Evolutionary conservation across 768 basidiomycete species (phyloP).

Genomic region (Lentinus brumalis): DNA sequence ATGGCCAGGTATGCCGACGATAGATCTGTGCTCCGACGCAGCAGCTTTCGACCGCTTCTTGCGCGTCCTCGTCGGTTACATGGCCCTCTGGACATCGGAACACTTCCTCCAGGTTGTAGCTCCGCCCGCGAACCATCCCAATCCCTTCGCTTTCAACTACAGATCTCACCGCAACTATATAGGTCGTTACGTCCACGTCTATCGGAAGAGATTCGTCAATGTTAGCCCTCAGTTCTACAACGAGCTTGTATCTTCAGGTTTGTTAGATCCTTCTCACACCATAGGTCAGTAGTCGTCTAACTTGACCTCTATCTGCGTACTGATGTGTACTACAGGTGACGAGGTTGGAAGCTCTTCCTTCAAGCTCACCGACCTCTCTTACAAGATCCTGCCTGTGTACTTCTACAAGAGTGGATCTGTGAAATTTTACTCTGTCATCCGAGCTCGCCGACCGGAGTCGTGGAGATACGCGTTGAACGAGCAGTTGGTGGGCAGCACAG

Average conservation of each 20-base stretch:
- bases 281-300: background rate
- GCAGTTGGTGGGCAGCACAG: background rate
- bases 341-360: no score
- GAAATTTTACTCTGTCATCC: background rate
- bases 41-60: background rate
- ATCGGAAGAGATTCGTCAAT: background rate
- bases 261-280: background rate
- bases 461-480: background rate
- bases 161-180: background rate
- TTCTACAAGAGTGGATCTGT: background rate
- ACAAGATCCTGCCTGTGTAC: background rate
- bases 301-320: no score
- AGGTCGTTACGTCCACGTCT: background rate
- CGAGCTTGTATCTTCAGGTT: background rate
- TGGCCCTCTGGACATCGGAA: background rate
- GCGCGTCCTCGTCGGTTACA: background rate
- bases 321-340: no score
- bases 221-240: background rate
- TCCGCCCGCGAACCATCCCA: background rate
- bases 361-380: background rate
- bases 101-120: background rate
- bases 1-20: background rate
- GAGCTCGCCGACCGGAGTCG: background rate
- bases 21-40: background rate
- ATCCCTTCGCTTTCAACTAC: background rate